Evolutionary conservation across 1,139 yeast genomes (phyloP), one percentile per base, ranked within the genome.

Genomic region (Yamadazyma taylorii): DNA sequence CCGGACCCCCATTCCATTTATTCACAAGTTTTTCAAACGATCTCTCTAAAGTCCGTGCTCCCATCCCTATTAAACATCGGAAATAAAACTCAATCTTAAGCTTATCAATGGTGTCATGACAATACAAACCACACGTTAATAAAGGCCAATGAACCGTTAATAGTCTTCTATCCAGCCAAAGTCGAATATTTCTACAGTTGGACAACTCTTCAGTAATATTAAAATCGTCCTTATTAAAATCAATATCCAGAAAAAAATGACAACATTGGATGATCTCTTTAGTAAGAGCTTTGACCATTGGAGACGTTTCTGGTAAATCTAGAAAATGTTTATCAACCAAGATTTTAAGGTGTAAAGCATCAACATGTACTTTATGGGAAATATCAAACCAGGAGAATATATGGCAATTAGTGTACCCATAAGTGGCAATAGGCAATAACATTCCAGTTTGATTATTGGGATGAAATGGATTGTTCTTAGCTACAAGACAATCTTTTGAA

Each of bases 321-420:
- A 43, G 33, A 29, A 42, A 49, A 39, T 39, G 37, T 6, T 36
- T 34, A 28, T 41, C 42, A 5, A 43, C 46, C 24, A 49, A 31
- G 0, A 48, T 36, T 8, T 43, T 37, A 12, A 49, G 32, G 25
- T 49, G 48, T 17, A 49, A 29, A 4, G 46, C 51, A 34, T 49
- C 32, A 2, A 48, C 36, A 35, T 48, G 53, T 15, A 48, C 40
- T 30, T 47, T 48, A 30, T 49, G 51, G 25, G 48, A 42, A 10
- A 47, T 30, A 36, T 49, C 53, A 38, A 44, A 49, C 53, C 53
- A 49, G 10, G 52, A 48, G 32, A 46, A 49, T 16, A 49, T 48
- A 2, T 41, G 17, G n/a, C 38, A 33, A 32, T 35, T 34, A 5
- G 36, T 43, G 32, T 48, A 47, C 3, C 53, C 53, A 36, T 46